Percentiles rank a stretch among this genome's conserved stretches.
These are phyloP conservation scores for Cyberlindnera euphorbiae DNA, from an alignment of 805 yeast species.

Conservation along the genomic window DNA sequence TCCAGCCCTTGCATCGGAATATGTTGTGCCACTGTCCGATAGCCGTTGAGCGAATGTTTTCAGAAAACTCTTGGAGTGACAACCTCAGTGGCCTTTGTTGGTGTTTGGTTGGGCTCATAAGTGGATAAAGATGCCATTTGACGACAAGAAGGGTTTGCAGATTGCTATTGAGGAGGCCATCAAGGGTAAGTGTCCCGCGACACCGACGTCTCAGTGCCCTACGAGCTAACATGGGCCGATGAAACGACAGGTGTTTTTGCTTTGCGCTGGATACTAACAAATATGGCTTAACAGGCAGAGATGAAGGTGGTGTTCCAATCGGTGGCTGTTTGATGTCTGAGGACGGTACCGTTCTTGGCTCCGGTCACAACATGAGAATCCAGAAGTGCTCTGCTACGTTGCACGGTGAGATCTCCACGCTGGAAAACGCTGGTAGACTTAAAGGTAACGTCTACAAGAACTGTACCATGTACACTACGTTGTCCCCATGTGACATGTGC, in stretches of 20 bases:
- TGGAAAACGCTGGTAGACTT: constrained; percentile 88
- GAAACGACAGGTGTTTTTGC: too few relatives aligned
- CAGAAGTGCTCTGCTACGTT: constrained; percentile 80
- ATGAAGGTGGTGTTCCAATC: constrained; percentile 90
- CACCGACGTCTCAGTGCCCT: too few relatives aligned
- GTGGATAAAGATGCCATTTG: constrained; percentile 39
- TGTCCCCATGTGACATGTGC: constrained; percentile 95
- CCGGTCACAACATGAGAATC: constrained; percentile 87
- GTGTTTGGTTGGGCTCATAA: background rate
- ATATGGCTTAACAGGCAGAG: constrained; percentile 12
- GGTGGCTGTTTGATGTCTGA: constrained; percentile 70
- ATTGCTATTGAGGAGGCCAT: constrained; percentile 71
- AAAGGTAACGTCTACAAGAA: constrained; percentile 73
- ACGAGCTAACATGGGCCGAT: too few relatives aligned
- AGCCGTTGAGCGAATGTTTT: too few relatives aligned
- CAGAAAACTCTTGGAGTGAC: too few relatives aligned
- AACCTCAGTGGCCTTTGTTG: too few relatives aligned
- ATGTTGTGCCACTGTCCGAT: too few relatives aligned
- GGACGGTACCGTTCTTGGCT: constrained; percentile 78
- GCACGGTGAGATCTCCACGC: constrained; percentile 88
- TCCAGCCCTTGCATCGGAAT: too few relatives aligned
- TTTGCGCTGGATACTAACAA: constrained; percentile 3
- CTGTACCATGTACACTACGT: constrained; percentile 83
- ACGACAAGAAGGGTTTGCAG: constrained; percentile 61
- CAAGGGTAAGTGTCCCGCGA: constrained; percentile 37